Percentiles rank a stretch among this genome's conserved stretches.
phyloP scores from a whole-genome alignment of 371 early-diverging fungal species.

The Parasitella parasitica region DNA sequence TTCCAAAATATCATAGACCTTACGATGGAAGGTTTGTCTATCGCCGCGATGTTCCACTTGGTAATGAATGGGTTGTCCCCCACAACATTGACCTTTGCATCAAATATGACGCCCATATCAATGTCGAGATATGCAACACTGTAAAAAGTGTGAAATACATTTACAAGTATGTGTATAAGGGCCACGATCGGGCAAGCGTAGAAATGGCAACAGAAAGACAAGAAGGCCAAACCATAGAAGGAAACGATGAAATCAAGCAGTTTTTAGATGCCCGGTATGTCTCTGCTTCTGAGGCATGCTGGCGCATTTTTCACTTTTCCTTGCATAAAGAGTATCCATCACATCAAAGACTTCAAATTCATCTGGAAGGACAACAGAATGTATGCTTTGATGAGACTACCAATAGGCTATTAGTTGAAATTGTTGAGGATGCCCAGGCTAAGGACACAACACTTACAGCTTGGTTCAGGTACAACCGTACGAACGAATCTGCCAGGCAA shows the following conservation, averaged over 20 bases:
- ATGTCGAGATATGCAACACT: constrained; percentile 23
- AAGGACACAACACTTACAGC: constrained; percentile 17
- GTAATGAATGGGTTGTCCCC: constrained; percentile 36
- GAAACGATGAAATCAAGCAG: constrained; percentile 21
- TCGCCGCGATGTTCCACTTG: background rate
- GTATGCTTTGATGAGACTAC: constrained; percentile 12
- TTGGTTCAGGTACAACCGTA: background rate
- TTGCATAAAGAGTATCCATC: constrained; percentile 16
- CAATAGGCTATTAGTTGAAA: background rate
- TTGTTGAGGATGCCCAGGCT: background rate
- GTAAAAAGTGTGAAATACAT: constrained; percentile 33
- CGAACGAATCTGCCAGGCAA: too few species aligned
- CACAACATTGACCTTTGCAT: constrained; percentile 16
- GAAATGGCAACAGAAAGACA: constrained; percentile 13
- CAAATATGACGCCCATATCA: constrained; percentile 33
- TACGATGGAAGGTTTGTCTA: background rate
- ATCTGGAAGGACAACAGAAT: constrained; percentile 14
- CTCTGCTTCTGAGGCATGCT: constrained; percentile 31
- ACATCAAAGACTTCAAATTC: constrained; percentile 13
- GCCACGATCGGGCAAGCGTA: constrained; percentile 18
- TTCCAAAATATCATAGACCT: background rate
- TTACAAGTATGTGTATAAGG: constrained; percentile 39
- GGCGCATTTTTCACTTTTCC: constrained; percentile 4
- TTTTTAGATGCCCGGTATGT: constrained; percentile 25
- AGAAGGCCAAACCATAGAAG: too few species aligned